Evolutionary conservation across 768 basidiomycete genomes (phyloP), one percentile per base, ranked within the genome.

Genomic region (Russula dissimulans): DNA sequence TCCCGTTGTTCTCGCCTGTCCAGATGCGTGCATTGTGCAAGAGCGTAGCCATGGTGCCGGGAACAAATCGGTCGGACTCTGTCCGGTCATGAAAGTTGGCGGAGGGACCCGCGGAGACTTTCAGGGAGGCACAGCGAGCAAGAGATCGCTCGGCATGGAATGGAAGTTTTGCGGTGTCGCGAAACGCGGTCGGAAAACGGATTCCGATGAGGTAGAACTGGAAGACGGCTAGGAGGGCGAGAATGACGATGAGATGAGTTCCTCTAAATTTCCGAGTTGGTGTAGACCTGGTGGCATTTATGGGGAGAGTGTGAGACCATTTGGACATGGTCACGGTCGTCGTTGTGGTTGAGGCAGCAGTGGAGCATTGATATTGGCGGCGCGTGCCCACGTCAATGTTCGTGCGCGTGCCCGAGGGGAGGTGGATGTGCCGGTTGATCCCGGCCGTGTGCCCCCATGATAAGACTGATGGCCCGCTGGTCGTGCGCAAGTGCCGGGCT

Each of bases 11-110:
- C 26, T 71, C 69, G 8, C 91, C 90, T 1, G 91, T 94, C 92
- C 92, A 95, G 63, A 95, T 79, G 32, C 77, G 89, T 29, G 85
- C 91, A 63, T 91, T 88, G 69, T 76, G 79, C 56, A 94, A 79
- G 51, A 88, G 75, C 5, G 81, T 76, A 1, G 89, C 76, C 52
- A 75, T 76, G 3, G 89, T 87, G 3, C 84, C 86, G 2, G 73
- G 74, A 9, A 76, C 83, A 65, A 81, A 89, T 4, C 89, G 78
- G 69, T 90, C 88, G 9, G 86, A 89, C 48, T 73, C 69, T 5
- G 71, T 70, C 6, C 87, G 79, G 14, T 68, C 53, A 60, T 76
- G 67, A 59, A 86, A 87, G 57, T 79, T 65, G 0, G 66, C 44
- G 10, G 79, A 72, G 26, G 80, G 77, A 0, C 78, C 81, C 32